Percentiles rank a stretch among this genome's conserved stretches.
Conservation (phyloP, 108 stramenopile species). For the Hondaea fermentalgiana region DNA sequence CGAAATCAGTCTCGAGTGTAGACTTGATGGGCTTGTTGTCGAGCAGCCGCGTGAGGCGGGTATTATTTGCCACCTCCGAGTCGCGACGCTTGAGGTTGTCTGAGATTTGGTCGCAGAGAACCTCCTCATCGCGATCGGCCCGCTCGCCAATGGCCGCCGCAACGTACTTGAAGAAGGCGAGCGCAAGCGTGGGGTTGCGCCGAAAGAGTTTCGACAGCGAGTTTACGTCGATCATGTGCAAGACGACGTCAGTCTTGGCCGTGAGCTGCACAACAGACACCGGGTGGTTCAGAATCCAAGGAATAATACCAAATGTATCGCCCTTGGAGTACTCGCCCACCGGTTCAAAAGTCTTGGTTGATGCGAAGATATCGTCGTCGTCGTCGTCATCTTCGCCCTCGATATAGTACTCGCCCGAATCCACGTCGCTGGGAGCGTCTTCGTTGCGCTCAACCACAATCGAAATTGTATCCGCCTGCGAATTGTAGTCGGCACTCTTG, state of each 20-base stretch:
- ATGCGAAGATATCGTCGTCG: not conserved
- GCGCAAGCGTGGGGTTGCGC: not conserved
- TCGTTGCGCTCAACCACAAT: not conserved
- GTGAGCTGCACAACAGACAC: not conserved
- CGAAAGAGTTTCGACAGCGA: not conserved
- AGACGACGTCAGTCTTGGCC: not conserved
- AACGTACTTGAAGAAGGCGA: constrained; percentile 13
- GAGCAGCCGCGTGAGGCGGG: not conserved
- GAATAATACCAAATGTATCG: not conserved
- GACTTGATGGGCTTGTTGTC: constrained; percentile 5
- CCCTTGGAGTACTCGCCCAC: not conserved
- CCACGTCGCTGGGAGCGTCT: not conserved
- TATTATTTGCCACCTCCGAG: not conserved
- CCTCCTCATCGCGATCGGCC: not conserved
- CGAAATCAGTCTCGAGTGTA: not conserved
- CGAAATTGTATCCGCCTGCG: not conserved
- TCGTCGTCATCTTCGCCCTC: not conserved
- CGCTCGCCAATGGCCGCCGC: not conserved
- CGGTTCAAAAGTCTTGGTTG: not conserved
- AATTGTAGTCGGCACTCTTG: not conserved
- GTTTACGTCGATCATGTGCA: not conserved
- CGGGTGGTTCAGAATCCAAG: constrained; percentile 5
- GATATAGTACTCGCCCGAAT: not conserved
- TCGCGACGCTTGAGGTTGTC: not conserved
- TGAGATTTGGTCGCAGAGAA: not conserved